Percentiles rank a stretch among this genome's conserved stretches.
Conservation (phyloP, 2,329 filamentous ascomycete genomes). For the Colletotrichum simmondsii region DNA sequence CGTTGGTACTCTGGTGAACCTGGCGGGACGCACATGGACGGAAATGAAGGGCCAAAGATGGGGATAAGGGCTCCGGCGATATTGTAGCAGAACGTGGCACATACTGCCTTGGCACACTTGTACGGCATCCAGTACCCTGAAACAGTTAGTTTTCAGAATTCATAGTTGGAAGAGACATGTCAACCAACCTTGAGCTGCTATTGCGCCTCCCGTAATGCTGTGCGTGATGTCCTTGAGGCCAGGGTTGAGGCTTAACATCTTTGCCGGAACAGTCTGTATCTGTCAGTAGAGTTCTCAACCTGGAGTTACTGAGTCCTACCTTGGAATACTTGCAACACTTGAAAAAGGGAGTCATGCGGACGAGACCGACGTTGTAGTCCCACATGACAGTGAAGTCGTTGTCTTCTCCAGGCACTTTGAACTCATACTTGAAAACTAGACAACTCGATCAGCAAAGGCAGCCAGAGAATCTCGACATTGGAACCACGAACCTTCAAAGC, state of each 20-base stretch:
- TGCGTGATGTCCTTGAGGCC: slow-evolving; percentile 91
- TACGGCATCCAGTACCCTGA: slow-evolving; percentile 98
- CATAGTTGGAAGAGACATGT: slow-evolving; percentile 9
- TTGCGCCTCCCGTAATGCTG: slow-evolving; percentile 92
- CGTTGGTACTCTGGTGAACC: slow-evolving; percentile 71
- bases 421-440: slow-evolving; percentile 86
- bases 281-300: not conserved
- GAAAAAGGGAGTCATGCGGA: slow-evolving; percentile 94
- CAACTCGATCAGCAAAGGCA: slow-evolving; percentile 7
- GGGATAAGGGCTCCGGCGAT: slow-evolving; percentile 90
- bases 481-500: slow-evolving; percentile 79
- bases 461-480: not conserved
- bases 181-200: slow-evolving; percentile 84
- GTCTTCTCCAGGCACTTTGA: slow-evolving; percentile 75
- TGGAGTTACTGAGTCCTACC: slow-evolving; percentile 49
- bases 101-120: slow-evolving; percentile 84
- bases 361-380: slow-evolving; percentile 96
- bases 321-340: slow-evolving; percentile 90
- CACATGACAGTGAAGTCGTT: slow-evolving; percentile 85
- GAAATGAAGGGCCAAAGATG: slow-evolving; percentile 87
- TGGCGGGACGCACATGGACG: slow-evolving; percentile 74
- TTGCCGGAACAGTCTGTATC: slow-evolving; percentile 84
- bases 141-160: not conserved
- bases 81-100: slow-evolving; percentile 86
- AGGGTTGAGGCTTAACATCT: slow-evolving; percentile 81